Evolutionary conservation across 1,284 basidiomycete genomes (phyloP).

Genomic region (Gymnopus androsaceus): DNA sequence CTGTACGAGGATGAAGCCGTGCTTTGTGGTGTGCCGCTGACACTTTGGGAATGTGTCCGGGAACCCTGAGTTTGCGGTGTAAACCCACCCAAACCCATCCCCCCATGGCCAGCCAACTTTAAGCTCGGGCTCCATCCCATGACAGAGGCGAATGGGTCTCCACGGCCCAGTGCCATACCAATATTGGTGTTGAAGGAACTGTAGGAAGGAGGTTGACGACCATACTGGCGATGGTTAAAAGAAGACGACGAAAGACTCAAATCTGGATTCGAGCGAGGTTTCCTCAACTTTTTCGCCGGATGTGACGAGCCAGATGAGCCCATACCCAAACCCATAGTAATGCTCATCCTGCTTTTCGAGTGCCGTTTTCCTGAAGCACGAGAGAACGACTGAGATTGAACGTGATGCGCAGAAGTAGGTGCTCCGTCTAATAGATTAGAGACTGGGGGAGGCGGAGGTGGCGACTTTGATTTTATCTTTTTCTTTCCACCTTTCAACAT

Average conservation of each 20-base stretch:
- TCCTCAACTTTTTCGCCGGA: conserved; percentile 12
- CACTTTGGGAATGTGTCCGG: too few relatives aligned
- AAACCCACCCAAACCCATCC: too few relatives aligned
- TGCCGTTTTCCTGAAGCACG: conserved; percentile 7
- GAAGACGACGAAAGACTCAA: conserved; percentile 4
- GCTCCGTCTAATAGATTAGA: not conserved
- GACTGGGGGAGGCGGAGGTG: not conserved
- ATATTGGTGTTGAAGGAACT: not conserved
- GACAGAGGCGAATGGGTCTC: too few relatives aligned
- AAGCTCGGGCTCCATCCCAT: too few relatives aligned
- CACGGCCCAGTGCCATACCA: too few relatives aligned
- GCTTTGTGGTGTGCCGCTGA: too few relatives aligned
- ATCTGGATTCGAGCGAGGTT: conserved; percentile 19
- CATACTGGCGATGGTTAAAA: not conserved
- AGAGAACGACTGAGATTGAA: conserved; percentile 9
- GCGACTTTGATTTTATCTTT: not conserved
- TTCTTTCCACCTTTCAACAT: too few relatives aligned
- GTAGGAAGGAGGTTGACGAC: conserved; percentile 6
- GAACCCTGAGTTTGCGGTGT: too few relatives aligned
- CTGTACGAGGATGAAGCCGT: too few relatives aligned
- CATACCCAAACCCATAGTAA: conserved; percentile 1
- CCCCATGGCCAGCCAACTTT: too few relatives aligned
- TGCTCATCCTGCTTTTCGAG: conserved; percentile 9
- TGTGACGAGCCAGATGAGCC: not conserved
- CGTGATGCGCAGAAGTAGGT: not conserved